Base-by-base conservation (phyloP, 2,329 filamentous ascomycete genomes). In the Zymoseptoria crescenta region DNA sequence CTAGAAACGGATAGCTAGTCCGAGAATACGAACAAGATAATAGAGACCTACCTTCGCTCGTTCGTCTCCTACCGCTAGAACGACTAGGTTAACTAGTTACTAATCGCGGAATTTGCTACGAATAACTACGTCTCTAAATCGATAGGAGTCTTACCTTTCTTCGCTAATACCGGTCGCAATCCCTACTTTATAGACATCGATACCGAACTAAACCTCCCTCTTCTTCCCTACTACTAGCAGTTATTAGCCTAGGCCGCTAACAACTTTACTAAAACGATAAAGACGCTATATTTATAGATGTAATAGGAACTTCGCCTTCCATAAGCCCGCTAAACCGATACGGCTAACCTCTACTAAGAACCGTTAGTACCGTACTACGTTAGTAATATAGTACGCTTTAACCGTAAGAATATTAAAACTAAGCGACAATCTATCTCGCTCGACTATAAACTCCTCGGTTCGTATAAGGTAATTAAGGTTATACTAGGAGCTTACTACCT, bases 11-110 rank as follows among this genome's bases (percentile, higher is more conserved):
- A 50, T 52, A 57, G 54, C 45, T 28, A 55, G 35, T 48, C 30
- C 7, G 30, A 55, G 54, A 48, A 49, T 48, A 55, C 54, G 3
- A 55, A 55, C 24, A 48, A 55, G 41, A 16, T 3, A 7, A 55
- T 55, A 55, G 54, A 55, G 30, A 5, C 9, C 8, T 55, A 55
- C 35, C 30, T 48, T 3, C 30, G 30, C 9, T 6, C n/a, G 3
- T 48, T 21, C 21, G 16, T 48, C 27, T 21, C 4, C 54, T 55
- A 55, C n/a, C 8, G 27, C 29, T 55, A 55, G 19, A 24, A 55
- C 54, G 54, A 55, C 54, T 55, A 55, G 54, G 13, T 24, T 4
- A n/a, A 49, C 16, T 55, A 55, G 54, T 10, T 55, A 48, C 35
- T n/a, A 8, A 8, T 45, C 35, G 35, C 35, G 8, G n/a, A 45